Percentiles rank a stretch among this genome's conserved stretches.
phyloP scores from a whole-genome alignment of 2,329 filamentous ascomycete genomes.

The Calycina herbarum region DNA sequence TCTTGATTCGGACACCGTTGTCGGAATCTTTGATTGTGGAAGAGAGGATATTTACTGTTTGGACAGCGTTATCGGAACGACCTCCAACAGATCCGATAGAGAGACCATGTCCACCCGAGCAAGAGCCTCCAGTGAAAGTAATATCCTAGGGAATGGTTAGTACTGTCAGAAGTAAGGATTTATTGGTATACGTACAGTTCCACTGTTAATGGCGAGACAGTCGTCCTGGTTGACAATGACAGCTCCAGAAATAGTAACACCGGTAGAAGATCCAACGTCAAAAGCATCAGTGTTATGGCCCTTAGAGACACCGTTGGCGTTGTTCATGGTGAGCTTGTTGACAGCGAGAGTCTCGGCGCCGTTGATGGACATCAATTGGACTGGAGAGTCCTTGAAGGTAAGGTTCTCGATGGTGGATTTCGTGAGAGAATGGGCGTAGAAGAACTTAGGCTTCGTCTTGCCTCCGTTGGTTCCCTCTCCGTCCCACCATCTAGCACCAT shows the following conservation, averaged over 20 bases:
- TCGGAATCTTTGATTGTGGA: slow-evolving; percentile 50
- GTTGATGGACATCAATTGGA: slow-evolving; percentile 52
- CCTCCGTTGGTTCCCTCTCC: slow-evolving; percentile 60
- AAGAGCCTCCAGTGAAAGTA: slow-evolving; percentile 33
- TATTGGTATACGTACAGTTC: slow-evolving; percentile 37
- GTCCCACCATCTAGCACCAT: slow-evolving; percentile 48
- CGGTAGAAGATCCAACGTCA: slow-evolving; percentile 48
- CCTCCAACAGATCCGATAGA: slow-evolving; percentile 61
- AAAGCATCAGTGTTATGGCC: slow-evolving; percentile 57
- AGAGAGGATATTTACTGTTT: slow-evolving; percentile 51
- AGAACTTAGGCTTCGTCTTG: slow-evolving; percentile 64
- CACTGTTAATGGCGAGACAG: slow-evolving; percentile 59
- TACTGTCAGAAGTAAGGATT: neutral
- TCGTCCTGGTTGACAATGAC: slow-evolving; percentile 53
- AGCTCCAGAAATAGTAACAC: slow-evolving; percentile 51
- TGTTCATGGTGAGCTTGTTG: slow-evolving; percentile 55
- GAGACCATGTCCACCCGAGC: slow-evolving; percentile 45
- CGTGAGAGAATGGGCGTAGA: slow-evolving; percentile 53
- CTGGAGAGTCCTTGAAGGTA: slow-evolving; percentile 52
- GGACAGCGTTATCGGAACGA: slow-evolving; percentile 54
- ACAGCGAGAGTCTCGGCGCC: slow-evolving; percentile 46
- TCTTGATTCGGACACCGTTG: slow-evolving; percentile 49
- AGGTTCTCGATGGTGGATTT: slow-evolving; percentile 47
- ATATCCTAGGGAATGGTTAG: slow-evolving; percentile 20
- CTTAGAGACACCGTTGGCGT: slow-evolving; percentile 51